A percentile compares a stretch with the other conserved stretches of the same genome.
phyloP scores from a whole-genome alignment of 179 eudicot species.

The Silene noctiflora region DNA sequence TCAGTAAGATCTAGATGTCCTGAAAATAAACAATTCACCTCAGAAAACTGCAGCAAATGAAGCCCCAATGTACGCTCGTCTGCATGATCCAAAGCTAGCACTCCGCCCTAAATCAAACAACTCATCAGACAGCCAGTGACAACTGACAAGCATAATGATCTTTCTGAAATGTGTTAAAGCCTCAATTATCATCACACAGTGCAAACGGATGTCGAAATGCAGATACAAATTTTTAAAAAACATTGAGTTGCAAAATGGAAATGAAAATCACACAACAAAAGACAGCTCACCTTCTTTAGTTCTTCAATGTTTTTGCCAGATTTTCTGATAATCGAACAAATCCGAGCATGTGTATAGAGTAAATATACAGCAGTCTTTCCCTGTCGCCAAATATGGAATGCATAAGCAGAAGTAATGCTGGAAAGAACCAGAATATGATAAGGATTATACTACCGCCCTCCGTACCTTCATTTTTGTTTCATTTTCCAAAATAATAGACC shows the following conservation, averaged over 20 bases:
- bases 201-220: not conserved
- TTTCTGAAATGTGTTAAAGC: too few relatives aligned
- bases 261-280: not conserved
- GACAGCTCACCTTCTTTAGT: slow-evolving; percentile 26
- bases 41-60: slow-evolving; percentile 84
- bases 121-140: not conserved
- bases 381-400: slow-evolving; percentile 33
- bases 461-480: too few relatives aligned
- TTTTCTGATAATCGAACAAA: slow-evolving; percentile 88
- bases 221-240: not conserved
- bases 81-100: slow-evolving; percentile 48
- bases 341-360: slow-evolving; percentile 92
- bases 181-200: not conserved
- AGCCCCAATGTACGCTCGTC: slow-evolving; percentile 76
- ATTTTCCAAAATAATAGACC: too few relatives aligned
- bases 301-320: slow-evolving; percentile 74
- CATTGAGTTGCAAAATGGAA: not conserved
- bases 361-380: slow-evolving; percentile 96
- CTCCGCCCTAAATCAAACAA: slow-evolving; percentile 46
- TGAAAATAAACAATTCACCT: slow-evolving; percentile 33
- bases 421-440: not conserved
- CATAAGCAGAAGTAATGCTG: not conserved
- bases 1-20: too few relatives aligned
- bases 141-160: not conserved
- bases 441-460: not conserved